These are phyloP conservation scores for Sphaerulina musiva DNA, from an alignment of 2,329 filamentous ascomycete genomes.

Conservation along the genomic window DNA sequence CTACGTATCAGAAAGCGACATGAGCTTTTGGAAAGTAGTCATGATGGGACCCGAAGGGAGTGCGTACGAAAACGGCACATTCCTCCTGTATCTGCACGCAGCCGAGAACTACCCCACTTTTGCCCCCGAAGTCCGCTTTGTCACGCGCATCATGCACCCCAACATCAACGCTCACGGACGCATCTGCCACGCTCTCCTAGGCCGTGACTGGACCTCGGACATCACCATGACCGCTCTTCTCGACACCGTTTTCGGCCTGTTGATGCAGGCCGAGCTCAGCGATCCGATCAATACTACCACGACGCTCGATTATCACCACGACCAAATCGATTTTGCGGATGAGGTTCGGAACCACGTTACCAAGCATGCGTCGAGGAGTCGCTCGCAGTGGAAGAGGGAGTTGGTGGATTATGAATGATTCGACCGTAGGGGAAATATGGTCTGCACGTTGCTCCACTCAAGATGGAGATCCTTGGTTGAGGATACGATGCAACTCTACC, in stretches of 20 bases:
- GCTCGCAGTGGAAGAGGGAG: conserved; percentile 28
- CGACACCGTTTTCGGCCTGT: conserved; percentile 33
- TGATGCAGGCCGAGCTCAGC: conserved; percentile 32
- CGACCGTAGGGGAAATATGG: no score
- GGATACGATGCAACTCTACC: no score
- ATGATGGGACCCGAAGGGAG: conserved; percentile 33
- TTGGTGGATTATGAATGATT: not conserved
- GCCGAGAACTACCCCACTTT: conserved; percentile 34
- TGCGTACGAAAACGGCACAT: conserved; percentile 32
- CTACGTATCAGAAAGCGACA: conserved; percentile 37
- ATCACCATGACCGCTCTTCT: conserved; percentile 32
- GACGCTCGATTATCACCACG: conserved; percentile 32
- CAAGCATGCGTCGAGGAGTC: conserved; percentile 30
- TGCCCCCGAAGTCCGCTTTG: conserved; percentile 34
- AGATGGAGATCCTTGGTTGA: no score
- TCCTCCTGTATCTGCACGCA: conserved; percentile 36
- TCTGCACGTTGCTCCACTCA: no score
- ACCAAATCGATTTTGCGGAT: conserved; percentile 32
- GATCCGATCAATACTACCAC: conserved; percentile 32
- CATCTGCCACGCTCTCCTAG: conserved; percentile 35
- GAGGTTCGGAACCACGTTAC: conserved; percentile 27
- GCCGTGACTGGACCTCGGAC: conserved; percentile 35
- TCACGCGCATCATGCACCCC: conserved; percentile 36
- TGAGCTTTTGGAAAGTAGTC: conserved; percentile 39
- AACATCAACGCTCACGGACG: conserved; percentile 36